A percentile compares a stretch with the other conserved stretches of the same genome.
These are phyloP conservation scores for Fagopyrum tataricum DNA, from an alignment of 148 eudicot species.

Conservation along the genomic window DNA sequence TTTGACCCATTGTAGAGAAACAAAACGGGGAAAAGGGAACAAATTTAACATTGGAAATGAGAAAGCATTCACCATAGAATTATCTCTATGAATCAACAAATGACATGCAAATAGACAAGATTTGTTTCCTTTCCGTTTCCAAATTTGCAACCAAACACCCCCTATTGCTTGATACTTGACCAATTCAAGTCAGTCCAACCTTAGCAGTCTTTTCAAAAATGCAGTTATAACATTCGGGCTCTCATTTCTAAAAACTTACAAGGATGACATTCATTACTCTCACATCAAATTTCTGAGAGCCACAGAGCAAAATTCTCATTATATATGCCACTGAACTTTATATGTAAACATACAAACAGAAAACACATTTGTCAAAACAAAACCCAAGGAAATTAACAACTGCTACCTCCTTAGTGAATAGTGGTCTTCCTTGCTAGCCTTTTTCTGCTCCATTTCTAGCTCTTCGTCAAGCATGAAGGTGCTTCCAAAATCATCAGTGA, in stretches of 20 bases:
- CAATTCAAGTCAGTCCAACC: not conserved
- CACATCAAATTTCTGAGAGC: not conserved
- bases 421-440: slow-evolving; percentile 25
- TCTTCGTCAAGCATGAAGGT: slow-evolving; percentile 97
- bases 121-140: no score
- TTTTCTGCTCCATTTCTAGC: slow-evolving; percentile 59
- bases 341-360: not conserved
- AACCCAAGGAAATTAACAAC: not conserved
- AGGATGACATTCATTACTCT: not conserved
- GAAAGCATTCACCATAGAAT: no score
- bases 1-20: no score
- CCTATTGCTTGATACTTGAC: not conserved
- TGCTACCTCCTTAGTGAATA: slow-evolving; percentile 48
- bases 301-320: not conserved
- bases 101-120: no score
- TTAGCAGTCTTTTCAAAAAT: not conserved
- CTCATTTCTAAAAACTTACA: not conserved
- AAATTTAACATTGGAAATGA: no score
- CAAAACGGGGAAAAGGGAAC: no score
- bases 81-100: no score
- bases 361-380: not conserved
- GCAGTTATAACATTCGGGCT: not conserved
- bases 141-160: no score
- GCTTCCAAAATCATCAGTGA: slow-evolving; percentile 48
- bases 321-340: not conserved